Base-by-base conservation (phyloP, 257 asterid species). In the Salvia miltiorrhiza region DNA sequence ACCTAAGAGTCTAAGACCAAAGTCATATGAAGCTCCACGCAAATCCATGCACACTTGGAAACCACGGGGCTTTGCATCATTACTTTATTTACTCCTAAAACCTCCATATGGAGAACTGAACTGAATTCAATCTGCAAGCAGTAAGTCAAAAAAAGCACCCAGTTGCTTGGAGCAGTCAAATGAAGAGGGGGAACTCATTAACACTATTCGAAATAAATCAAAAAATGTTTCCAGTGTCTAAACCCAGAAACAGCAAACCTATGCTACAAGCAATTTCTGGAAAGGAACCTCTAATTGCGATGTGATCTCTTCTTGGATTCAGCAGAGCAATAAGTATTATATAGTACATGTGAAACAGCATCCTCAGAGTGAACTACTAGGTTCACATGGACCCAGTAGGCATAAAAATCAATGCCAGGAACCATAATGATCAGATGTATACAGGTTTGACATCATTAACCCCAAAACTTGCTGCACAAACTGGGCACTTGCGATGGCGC, bases 401-500 rank as follows among this genome's bases (percentile, higher is more conserved):
- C 43, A 71, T 52, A 65, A 5, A 39, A 66, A 69, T 33, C 16
- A 47, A 61, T 23, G 45, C 24, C 70, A 55, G 53, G 74, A 52
- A 32, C 60, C 37, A 59, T 16, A n/a, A 6, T 43, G 75, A 74
- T 93, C 89, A 94, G 79, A 94, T 94, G 90, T 94, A 94, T 63
- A 94, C 87, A 17, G 98, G 90, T 74, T 91, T 94, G 58, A 94
- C 90, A 28, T 94, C 99, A 61, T 85, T 94, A 62, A 82, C 85
- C 58, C 89, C 96, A 70, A 94, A 94, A 76, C 92, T 91, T 73
- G 92, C 82, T 9, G 88, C 80, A 82, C 99, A 94, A 11, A 83
- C 87, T 20, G 99, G 99, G 80, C 99, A 94, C 82, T 85, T 93
- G 80, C 96, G 95, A 47, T 87, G 96, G 53, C 99, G 97, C 0